Base-by-base conservation (phyloP, 2,329 filamentous ascomycete species). In the Aspergillus proliferans region DNA sequence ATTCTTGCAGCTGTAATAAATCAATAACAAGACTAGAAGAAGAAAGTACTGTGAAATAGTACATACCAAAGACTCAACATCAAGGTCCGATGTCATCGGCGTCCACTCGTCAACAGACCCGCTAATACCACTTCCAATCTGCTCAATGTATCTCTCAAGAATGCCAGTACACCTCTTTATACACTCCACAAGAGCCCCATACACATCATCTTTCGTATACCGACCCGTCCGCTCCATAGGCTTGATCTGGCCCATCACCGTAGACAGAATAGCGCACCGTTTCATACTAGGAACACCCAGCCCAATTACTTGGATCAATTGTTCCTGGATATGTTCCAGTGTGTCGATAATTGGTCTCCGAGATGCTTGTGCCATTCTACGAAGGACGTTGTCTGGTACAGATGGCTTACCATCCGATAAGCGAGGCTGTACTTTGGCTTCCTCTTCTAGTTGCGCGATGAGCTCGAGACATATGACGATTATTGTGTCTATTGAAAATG, bases 381-480 rank as follows among this genome's bases (percentile, higher is more conserved):
- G 36, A 3, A 55, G 33, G 18, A 47, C 46, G 26, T 56, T 52
- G 38, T 33, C 41, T 44, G 43, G 22, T 30, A 21, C 36, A 45
- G 24, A 30, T 15, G 19, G 33, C 3, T 4, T 10, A 12, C 9
- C 9, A 28, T 10, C 26, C 2, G 4, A 9, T 5, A 30, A 30
- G 18, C 22, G 34, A n/a, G 43, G 22, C 18, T 39, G 41, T 21
- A 43, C 24, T 10, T 47, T 48, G 38, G 19, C 41, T 24, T 47
- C 48, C 43, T 63, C 59, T 45, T 58, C 59, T n/a, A 60, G 44
- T 36, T 63, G 59, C n/a, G 52, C 54, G 28, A 55, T 46, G 21
- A 60, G 45, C 45, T 63, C 59, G 9, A 60, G 45, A 14, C 58
- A 53, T 14, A 61, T 28, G 10, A 53, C 47, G 9, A 52, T 47